Evolutionary conservation across 495 filamentous ascomycete genomes (phyloP), one percentile per base, ranked within the genome.

Genomic region (Penicillium lividum): DNA sequence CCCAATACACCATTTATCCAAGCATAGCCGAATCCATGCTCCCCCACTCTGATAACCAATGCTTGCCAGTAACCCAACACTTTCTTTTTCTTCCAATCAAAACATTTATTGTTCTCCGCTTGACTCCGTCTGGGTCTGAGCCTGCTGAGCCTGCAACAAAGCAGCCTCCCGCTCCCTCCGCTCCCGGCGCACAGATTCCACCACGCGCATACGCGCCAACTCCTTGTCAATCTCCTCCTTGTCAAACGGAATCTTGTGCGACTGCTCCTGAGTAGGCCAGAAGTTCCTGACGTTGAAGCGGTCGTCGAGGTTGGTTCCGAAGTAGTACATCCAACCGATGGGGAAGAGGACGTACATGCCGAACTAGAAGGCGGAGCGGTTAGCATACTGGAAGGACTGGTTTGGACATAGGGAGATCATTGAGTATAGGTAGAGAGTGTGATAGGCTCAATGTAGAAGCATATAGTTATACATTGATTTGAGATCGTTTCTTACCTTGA

Each of bases 311-410:
- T 99, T 99, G 44, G 92, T 96, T 71, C 94, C 94, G 80, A 97
- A 98, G 78, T 98, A 98, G 81, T 96, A 98, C 94, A 98, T 98
- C 79, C 94, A 90, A 60, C 89, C 92, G 65, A 98, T 97, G 25
- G 94, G 94, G 77, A 98, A 98, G 81, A 97, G 86, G 76, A 98
- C 88, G 79, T 98, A 98, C 82, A 93, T 89, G 77, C 93, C 92
- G 77, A 97, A 97, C 93, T 97, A 42, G 40, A 28, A 31, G 11
- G 15, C 3, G n/a, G 27, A 44, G 47, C 18, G 22, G 28, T 33
- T 33, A 45, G 40, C 22, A 7, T 5, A 36, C 10, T 34, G 4
- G 10, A 15, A 31, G 4, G 22, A 25, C 13, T n/a, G 27, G 2
- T 30, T 49, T 31, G 27, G 9, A n/a, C 11, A 8, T n/a, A 29